Base-by-base conservation (phyloP, 495 filamentous ascomycete species). In the Penicillium steckii region DNA sequence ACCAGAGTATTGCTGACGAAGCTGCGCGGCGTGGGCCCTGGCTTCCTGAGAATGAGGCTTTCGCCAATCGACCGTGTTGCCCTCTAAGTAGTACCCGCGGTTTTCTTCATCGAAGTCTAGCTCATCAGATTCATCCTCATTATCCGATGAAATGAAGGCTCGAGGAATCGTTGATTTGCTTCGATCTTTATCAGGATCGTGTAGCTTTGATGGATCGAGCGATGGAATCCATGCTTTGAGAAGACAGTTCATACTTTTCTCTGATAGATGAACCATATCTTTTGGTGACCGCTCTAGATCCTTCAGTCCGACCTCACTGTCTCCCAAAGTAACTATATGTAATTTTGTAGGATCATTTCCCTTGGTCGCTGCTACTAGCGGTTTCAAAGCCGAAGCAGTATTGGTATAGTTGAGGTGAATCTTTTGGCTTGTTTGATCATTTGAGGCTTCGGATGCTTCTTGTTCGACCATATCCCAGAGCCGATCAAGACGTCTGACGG, bases 381-480 rank as follows among this genome's bases (percentile, higher is more conserved):
- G 59, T 23, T 50, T 56, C 25, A 42, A 32, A 17, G 55, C 51
- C 40, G 48, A 53, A 8, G 54, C 13, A 37, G 50, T 53, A 29
- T 27, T 48, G 23, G 59, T 56, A 42, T 66, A 47, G 17, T 55
- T 55, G 10, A 30, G 33, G 38, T 44, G 58, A 37, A 65, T 74
- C 48, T 41, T 70, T 33, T 60, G 59, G 55, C 63, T 59, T 30
- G 51, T 69, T 41, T 26, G 61, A 46, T 53, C 60, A 22, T 56
- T 70, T 15, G 48, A 48, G 23, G 63, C 62, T 23, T 75, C 67
- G 8, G 49, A 26, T 19, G 56, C 63, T 46, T 76, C 74, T 22
- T 71, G 62, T 40, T 72, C 61, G 27, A 72, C 73, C 17, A 62
- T 15, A 38, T 71, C 62, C 60, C 71, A 76, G 18, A 77, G 55